phyloP scores from a whole-genome alignment of 108 stramenopile genomes.

The Skeletonema tropicum region DNA sequence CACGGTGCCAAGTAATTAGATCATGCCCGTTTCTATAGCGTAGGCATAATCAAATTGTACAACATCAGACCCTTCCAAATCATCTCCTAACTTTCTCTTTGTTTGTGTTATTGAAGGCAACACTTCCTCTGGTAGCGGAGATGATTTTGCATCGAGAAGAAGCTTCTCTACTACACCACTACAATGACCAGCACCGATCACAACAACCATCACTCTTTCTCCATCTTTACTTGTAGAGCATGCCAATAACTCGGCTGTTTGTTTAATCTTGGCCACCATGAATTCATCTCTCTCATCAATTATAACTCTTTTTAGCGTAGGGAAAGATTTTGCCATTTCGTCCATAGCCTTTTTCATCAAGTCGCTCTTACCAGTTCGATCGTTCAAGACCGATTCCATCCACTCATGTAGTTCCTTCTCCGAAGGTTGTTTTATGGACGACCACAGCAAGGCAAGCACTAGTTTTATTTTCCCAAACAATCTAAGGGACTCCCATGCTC shows the following conservation, averaged over 20 bases:
- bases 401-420: constrained; percentile 79
- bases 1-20: not conserved
- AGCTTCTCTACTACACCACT: constrained; percentile 61
- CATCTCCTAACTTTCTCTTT: constrained; percentile 24
- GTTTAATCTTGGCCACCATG: constrained; percentile 79
- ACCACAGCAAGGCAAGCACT: constrained; percentile 65
- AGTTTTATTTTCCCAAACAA: constrained; percentile 76
- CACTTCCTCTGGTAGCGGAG: constrained; percentile 19
- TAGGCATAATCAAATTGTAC: constrained; percentile 47
- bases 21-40: constrained; percentile 15
- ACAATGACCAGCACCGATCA: constrained; percentile 89
- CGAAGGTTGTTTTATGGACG: constrained; percentile 67
- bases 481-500: constrained; percentile 71
- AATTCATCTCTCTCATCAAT: constrained; percentile 84
- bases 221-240: constrained; percentile 15
- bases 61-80: constrained; percentile 30
- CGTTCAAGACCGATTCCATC: constrained; percentile 71
- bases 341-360: constrained; percentile 80
- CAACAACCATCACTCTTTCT: constrained; percentile 62
- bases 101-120: constrained; percentile 35
- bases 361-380: constrained; percentile 65
- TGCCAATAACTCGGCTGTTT: constrained; percentile 53
- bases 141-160: not conserved
- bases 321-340: constrained; percentile 73
- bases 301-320: constrained; percentile 70